These are phyloP conservation scores for Inga laurina DNA, from an alignment of 306 rosid genomes.

Conservation along the genomic window DNA sequence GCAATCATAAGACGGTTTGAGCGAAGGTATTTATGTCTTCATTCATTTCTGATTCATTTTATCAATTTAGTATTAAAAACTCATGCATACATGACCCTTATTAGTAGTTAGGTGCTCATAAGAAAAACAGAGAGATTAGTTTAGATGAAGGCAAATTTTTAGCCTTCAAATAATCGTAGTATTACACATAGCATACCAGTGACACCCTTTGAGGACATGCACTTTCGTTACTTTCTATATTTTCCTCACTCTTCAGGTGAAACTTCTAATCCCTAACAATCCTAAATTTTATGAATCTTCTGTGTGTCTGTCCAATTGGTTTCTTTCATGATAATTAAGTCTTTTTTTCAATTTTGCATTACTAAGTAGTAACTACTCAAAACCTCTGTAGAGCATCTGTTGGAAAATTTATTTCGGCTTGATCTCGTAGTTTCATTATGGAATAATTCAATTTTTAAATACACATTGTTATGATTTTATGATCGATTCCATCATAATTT, in stretches of 20 bases:
- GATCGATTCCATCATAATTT: background rate
- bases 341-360: background rate
- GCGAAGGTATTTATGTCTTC: background rate
- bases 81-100: background rate
- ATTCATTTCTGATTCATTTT: background rate
- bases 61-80: background rate
- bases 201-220: background rate
- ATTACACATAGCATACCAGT: background rate
- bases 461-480: background rate
- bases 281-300: background rate
- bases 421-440: background rate
- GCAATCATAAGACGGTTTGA: slow-evolving; percentile 1
- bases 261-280: background rate
- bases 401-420: background rate
- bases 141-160: background rate
- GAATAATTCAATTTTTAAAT: background rate
- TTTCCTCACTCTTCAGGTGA: background rate
- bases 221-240: background rate
- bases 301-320: background rate
- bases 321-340: background rate
- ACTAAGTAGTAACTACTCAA: background rate
- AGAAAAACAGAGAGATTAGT: background rate
- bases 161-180: background rate
- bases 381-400: background rate
- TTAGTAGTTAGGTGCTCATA: background rate